Evolutionary conservation across 1,284 basidiomycete genomes (phyloP), one percentile per base, ranked within the genome.

Genomic region (Cystobasidium slooffiae): DNA sequence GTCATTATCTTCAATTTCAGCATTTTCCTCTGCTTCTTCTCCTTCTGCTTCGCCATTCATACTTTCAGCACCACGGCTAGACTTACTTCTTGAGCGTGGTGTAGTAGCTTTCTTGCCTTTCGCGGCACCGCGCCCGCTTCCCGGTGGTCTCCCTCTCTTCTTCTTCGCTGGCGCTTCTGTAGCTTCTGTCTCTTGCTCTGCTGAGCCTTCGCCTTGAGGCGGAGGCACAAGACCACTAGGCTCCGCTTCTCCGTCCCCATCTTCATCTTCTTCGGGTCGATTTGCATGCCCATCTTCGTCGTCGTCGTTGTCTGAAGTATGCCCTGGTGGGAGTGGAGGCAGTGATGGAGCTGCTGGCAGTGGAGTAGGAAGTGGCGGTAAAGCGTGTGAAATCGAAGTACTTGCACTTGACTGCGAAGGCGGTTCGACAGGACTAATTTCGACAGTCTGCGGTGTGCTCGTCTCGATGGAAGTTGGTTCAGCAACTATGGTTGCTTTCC

Each of bases 121-220:
- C 3, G 53, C 18, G 24, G 53, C 22, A 9, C 18, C 22, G 6
- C 8, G n/a, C 5, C n/a, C 24, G 24, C 9, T n/a, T 56, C 24
- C 53, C 31, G 53, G 24, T 7, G 53, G 53, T 56, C 53, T 52
- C 10, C 44, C 47, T 44, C 43, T 51, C 46, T 51, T 65, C 49
- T 31, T 65, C 12, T 22, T 46, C 20, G 9, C 24, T 51, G 24
- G 31, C 7, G 24, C 62, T 9, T 39, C 62, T 49, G 31, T 9
- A 52, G 3, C 20, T 10, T 1, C n/a, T 43, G 41, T 51, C 14
- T 65, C 62, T 16, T 49, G 18, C 12, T 51, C 46, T 44, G 31
- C 46, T 31, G 43, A 6, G 22, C 14, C 20, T 43, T 65, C 47
- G 9, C 4, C 41, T 8, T 8, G 31, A 5, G 5, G 1, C 1